Conservation (phyloP, 1,284 basidiomycete genomes). For the Prillingera fragicola region DNA sequence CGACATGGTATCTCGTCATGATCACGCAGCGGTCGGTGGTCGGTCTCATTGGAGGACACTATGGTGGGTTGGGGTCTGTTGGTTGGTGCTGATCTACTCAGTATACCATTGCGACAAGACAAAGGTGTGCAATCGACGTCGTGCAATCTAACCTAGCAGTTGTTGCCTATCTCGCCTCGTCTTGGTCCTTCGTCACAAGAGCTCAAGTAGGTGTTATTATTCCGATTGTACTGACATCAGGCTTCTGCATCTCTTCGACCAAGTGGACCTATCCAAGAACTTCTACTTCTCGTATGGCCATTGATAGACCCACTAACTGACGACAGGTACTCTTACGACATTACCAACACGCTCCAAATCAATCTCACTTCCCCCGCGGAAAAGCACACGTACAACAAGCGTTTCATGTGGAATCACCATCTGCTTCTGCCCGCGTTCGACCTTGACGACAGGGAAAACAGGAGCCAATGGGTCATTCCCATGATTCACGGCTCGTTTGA, state of each 20-base stretch:
- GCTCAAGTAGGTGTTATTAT: slow-evolving; percentile 52
- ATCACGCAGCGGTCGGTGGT: slow-evolving; percentile 88
- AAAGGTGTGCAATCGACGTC: slow-evolving; percentile 54
- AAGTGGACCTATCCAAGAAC: slow-evolving; percentile 96
- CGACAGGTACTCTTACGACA: slow-evolving; percentile 85
- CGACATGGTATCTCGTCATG: slow-evolving; percentile 84
- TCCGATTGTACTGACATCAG: too few species aligned
- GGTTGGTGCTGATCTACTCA: slow-evolving; percentile 11
- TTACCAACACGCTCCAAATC: slow-evolving; percentile 89
- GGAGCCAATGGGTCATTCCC: slow-evolving; percentile 81
- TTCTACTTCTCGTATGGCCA: slow-evolving; percentile 86
- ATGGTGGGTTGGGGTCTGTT: slow-evolving; percentile 47
- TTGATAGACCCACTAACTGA: neutral
- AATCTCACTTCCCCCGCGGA: slow-evolving; percentile 66
- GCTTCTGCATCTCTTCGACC: slow-evolving; percentile 61
- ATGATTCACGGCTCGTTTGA: slow-evolving; percentile 89
- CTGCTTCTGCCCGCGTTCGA: slow-evolving; percentile 64
- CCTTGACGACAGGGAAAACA: slow-evolving; percentile 50
- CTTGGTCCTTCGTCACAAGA: slow-evolving; percentile 75
- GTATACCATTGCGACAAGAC: slow-evolving; percentile 95
- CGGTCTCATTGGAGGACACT: slow-evolving; percentile 90
- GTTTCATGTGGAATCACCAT: slow-evolving; percentile 95
- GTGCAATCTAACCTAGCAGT: slow-evolving; percentile 21
- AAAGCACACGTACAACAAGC: slow-evolving; percentile 62
- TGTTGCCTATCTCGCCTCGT: slow-evolving; percentile 40